Percentiles rank a stretch among this genome's conserved stretches.
Conservation (phyloP, 176 grass and related monocot genomes). For the Oryza nivara region DNA sequence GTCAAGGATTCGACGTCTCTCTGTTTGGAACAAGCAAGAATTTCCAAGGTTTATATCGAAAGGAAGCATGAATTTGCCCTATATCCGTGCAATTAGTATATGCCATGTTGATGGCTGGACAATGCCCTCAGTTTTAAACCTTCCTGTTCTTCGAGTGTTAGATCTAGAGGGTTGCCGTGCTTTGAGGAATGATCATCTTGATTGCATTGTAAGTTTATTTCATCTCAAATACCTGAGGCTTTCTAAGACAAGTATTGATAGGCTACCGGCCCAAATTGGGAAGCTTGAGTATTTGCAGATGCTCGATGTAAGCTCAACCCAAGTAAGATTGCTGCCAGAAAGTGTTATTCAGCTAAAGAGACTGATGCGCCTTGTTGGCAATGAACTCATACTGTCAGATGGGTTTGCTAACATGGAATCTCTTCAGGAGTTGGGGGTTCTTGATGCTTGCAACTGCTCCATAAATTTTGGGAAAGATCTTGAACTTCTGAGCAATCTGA, state of each 20-base stretch:
- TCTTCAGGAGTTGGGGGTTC: not conserved
- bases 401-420: slow-evolving; percentile 4
- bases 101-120: not conserved
- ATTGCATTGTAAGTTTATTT: slow-evolving; percentile 10
- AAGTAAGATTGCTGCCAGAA: not conserved
- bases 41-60: not conserved
- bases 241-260: not conserved
- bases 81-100: slow-evolving; percentile 1
- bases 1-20: too few relatives aligned
- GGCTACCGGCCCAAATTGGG: slow-evolving; percentile 6
- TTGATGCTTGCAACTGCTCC: not conserved
- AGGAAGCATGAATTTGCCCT: not conserved
- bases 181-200: not conserved
- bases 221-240: slow-evolving; percentile 25
- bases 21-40: too few relatives aligned
- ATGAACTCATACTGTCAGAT: not conserved
- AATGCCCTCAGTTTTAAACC: not conserved
- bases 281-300: slow-evolving; percentile 22
- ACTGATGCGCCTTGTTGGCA: not conserved
- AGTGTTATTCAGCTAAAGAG: slow-evolving; percentile 9
- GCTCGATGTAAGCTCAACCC: not conserved
- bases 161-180: not conserved
- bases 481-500: not conserved
- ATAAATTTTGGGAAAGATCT: slow-evolving; percentile 1
- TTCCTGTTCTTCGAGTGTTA: not conserved